Evolutionary conservation across 2,329 filamentous ascomycete species (phyloP).

Genomic region (Helminthosporium solani): DNA sequence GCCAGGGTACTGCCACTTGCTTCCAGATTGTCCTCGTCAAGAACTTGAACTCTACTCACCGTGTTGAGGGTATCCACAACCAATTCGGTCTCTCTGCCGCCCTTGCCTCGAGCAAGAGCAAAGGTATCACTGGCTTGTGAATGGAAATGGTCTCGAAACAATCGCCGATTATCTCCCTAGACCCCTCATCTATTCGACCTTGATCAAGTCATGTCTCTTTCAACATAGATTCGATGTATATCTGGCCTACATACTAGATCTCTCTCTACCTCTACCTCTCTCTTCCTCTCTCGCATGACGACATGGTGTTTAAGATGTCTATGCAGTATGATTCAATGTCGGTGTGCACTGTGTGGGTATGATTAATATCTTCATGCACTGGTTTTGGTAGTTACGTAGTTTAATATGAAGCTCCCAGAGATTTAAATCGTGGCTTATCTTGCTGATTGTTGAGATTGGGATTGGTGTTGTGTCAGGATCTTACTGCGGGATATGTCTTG

Average conservation of each 20-base stretch:
- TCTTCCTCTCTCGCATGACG: too few species aligned
- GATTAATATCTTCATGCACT: too few species aligned
- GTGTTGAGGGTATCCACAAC: slow-evolving; percentile 69
- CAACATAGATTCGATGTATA: too few species aligned
- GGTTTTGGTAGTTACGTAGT: background rate
- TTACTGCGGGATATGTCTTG: too few species aligned
- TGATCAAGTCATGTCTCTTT: too few species aligned
- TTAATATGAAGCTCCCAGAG: background rate
- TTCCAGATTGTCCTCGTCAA: slow-evolving; percentile 86
- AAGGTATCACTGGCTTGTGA: slow-evolving; percentile 18
- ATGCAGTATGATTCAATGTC: background rate
- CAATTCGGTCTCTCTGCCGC: slow-evolving; percentile 72
- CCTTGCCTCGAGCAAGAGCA: slow-evolving; percentile 52
- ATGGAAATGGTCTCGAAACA: background rate
- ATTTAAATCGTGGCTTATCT: too few species aligned
- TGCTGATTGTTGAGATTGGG: too few species aligned
- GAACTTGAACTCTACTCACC: slow-evolving; percentile 86
- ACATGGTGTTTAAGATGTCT: background rate
- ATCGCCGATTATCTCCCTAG: background rate
- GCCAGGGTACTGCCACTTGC: slow-evolving; percentile 81
- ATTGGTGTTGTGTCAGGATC: too few species aligned
- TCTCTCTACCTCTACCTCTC: too few species aligned
- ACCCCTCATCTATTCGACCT: too few species aligned
- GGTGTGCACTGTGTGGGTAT: background rate
- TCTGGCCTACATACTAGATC: too few species aligned